These are phyloP conservation scores for Plasmodium gonderi DNA, from an alignment of 169 alveolate genomes.

Conservation along the genomic window DNA sequence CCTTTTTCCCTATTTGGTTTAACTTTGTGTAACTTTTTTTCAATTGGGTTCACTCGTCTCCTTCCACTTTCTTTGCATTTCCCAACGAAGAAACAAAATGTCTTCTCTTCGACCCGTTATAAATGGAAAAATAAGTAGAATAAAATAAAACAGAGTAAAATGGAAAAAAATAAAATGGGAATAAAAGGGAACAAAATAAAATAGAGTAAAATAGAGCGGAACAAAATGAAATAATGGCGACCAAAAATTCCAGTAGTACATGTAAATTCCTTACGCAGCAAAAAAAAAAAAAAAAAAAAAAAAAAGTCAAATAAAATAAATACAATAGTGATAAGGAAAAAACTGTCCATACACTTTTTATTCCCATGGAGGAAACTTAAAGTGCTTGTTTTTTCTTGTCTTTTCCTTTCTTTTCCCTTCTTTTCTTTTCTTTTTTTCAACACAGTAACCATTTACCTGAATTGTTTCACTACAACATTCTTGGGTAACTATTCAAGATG, in stretches of 20 bases:
- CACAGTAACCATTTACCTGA: neutral
- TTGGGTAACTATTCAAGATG: neutral
- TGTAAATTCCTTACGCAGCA: neutral
- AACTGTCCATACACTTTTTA: neutral
- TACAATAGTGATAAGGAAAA: neutral
- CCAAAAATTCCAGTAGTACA: too few species aligned
- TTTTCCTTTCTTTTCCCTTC: neutral
- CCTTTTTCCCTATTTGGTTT: neutral
- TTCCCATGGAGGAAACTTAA: neutral
- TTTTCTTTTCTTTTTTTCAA: neutral
- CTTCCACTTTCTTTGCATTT: too few species aligned
- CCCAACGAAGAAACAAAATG: too few species aligned
- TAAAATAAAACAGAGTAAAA: too few species aligned
- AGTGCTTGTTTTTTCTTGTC: neutral
- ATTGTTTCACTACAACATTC: neutral
- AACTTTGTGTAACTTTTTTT: too few species aligned
- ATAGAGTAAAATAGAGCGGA: too few species aligned
- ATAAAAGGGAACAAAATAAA: too few species aligned
- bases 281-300: neutral
- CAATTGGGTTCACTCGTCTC: too few species aligned
- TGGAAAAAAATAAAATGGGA: too few species aligned
- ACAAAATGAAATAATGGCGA: too few species aligned
- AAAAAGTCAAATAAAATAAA: neutral
- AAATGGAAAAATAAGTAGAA: too few species aligned
- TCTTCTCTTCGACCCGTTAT: too few species aligned